Conservation (phyloP, 2,329 filamentous ascomycete species). For the Cryphonectria japonica region DNA sequence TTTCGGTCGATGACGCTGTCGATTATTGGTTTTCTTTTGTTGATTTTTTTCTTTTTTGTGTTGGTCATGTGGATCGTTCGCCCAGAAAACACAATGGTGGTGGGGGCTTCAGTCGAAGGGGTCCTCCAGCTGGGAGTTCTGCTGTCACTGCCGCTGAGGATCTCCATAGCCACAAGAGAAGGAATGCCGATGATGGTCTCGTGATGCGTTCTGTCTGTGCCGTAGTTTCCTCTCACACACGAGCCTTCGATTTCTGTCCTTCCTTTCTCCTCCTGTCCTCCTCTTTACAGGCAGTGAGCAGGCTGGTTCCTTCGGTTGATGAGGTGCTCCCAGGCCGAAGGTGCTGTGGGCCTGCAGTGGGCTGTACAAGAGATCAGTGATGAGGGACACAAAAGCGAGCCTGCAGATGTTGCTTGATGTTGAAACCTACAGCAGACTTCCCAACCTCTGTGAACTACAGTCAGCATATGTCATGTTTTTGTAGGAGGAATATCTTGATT, state of each 20-base stretch:
- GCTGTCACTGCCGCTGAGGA: background rate
- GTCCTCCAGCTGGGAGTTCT: background rate
- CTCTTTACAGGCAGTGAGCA: conserved; percentile 28
- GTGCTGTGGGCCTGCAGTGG: conserved; percentile 43
- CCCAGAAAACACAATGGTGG: background rate
- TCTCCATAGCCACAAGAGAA: background rate
- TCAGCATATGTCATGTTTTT: conserved; percentile 16
- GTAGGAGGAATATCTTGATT: too few species aligned
- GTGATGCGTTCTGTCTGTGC: background rate
- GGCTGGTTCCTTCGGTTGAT: conserved; percentile 41
- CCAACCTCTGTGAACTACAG: conserved; percentile 42
- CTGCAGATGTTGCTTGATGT: conserved; percentile 36
- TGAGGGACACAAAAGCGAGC: conserved; percentile 31
- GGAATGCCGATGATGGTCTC: background rate
- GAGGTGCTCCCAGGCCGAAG: conserved; percentile 42
- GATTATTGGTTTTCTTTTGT: background rate
- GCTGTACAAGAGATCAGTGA: conserved; percentile 33
- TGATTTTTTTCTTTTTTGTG: background rate
- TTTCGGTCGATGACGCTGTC: background rate
- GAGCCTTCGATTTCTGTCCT: background rate
- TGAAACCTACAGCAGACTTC: conserved; percentile 49
- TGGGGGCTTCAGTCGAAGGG: background rate
- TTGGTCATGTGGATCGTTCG: background rate
- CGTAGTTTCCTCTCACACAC: background rate
- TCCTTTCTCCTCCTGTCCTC: too few species aligned